A percentile compares a stretch with the other conserved stretches of the same genome.
These are phyloP conservation scores for Nakaseomyces kungkrabaensis DNA, from an alignment of 1,139 yeast genomes.

Conservation along the genomic window DNA sequence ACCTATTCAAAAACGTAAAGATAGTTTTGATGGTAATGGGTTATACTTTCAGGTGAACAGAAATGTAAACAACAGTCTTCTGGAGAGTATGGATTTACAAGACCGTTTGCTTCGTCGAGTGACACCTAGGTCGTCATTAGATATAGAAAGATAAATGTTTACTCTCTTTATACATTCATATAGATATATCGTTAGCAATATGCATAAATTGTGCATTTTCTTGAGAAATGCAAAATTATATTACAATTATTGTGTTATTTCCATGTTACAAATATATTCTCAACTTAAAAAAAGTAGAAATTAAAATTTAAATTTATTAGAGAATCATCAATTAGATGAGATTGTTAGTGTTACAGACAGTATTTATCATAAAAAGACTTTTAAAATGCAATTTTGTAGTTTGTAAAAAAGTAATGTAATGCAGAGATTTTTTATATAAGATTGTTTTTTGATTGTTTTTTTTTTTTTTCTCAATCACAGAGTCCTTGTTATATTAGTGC, in stretches of 20 bases:
- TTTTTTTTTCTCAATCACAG: no score
- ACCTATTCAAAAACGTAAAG: slow-evolving; percentile 39
- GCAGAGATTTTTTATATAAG: neutral
- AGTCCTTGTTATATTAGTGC: neutral
- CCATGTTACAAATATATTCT: no score
- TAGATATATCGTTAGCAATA: no score
- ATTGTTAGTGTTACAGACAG: neutral
- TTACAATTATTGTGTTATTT: no score
- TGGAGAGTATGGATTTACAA: slow-evolving; percentile 27
- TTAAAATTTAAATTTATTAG: no score
- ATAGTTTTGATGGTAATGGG: slow-evolving; percentile 37
- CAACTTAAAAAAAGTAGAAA: no score
- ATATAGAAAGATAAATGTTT: slow-evolving; percentile 4
- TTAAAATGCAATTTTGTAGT: neutral
- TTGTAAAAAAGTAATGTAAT: neutral
- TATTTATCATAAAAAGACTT: neutral
- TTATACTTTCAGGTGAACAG: slow-evolving; percentile 42
- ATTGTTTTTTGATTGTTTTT: neutral
- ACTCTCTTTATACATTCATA: no score
- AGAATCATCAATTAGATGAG: neutral
- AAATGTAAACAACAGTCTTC: slow-evolving; percentile 34
- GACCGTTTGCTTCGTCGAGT: slow-evolving; percentile 24
- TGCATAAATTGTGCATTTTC: no score
- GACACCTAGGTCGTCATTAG: slow-evolving; percentile 25
- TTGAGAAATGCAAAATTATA: no score